Conservation (phyloP, 2,329 filamentous ascomycete genomes). For the Dactylellina sp. region DNA sequence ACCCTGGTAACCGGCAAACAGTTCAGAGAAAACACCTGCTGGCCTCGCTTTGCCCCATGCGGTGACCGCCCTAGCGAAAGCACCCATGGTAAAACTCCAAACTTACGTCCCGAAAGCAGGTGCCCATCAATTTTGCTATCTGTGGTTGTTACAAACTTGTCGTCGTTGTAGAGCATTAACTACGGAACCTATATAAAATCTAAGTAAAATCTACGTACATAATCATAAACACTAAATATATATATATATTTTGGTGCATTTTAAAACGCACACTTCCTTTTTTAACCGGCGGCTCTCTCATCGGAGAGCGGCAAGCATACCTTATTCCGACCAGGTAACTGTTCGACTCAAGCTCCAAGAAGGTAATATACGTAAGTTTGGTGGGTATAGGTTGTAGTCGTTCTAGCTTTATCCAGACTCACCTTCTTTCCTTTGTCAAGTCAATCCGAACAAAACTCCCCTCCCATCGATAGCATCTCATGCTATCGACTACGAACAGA, state of each 20-base stretch:
- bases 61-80: conserved; percentile 26
- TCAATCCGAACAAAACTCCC: conserved; percentile 27
- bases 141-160: too few relatives aligned
- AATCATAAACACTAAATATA: too few relatives aligned
- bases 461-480: conserved; percentile 5
- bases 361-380: background rate
- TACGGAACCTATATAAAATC: too few relatives aligned
- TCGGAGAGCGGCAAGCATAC: too few relatives aligned
- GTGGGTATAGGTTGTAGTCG: background rate
- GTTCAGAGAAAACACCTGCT: conserved; percentile 16
- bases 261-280: too few relatives aligned
- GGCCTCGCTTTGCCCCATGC: conserved; percentile 36
- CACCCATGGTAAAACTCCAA: conserved; percentile 7
- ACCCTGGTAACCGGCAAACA: conserved; percentile 31
- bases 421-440: conserved; percentile 22
- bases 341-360: background rate
- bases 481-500: too few relatives aligned
- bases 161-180: too few relatives aligned
- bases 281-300: too few relatives aligned
- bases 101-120: too few relatives aligned
- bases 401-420: conserved; percentile 1
- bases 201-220: too few relatives aligned
- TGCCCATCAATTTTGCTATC: too few relatives aligned
- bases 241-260: too few relatives aligned
- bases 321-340: background rate